Evolutionary conservation across 176 grass and related monocot genomes (phyloP), one percentile per base, ranked within the genome.

Genomic region (barley (Hordeum vulgare)): DNA sequence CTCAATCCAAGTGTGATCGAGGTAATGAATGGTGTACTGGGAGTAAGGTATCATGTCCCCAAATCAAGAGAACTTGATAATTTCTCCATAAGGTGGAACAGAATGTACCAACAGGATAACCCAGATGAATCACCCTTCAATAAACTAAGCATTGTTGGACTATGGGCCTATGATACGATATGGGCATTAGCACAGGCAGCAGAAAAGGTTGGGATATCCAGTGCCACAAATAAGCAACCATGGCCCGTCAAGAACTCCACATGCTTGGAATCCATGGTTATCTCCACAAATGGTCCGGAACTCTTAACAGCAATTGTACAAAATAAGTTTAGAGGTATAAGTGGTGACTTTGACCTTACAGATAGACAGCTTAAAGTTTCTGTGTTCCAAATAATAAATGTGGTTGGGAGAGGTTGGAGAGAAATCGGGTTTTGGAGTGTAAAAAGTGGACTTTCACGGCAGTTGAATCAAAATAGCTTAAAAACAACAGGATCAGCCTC

Each of bases 1-100:
- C 54, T 85, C 1, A 62, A 51, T 71, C 54, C 54, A 1, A 35
- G 36, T 51, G 53, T 40, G 14, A 9, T 78, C 4, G 81, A 85
- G 18, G 74, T 36, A 24, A 87, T 92, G 81, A 85, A 88, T 58
- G 93, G 93, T 4, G 89, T 86, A 0, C 21, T 92, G 9, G 93
- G 93, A 31, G 67, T 92, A 37, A 56, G 34, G 6, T 69, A 60
- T 40, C 24, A 92, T 47, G 57, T 88, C 4, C 81, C 84, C 1
- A 57, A 4, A 78, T 67, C 86, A n/a, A 7, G 8, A 51, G 35
- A 78, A 20, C 61, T 91, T 6, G 75, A 51, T 2, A 64, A 34
- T 20, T 87, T 91, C 4, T 49, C 88, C 29, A 71, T 9, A n/a
- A 89, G 77, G 39, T 94, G 89, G 89, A 86, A n/a, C 8, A 76